phyloP scores from a whole-genome alignment of 139 green algal genomes.

The Picochlorum costavermella region DNA sequence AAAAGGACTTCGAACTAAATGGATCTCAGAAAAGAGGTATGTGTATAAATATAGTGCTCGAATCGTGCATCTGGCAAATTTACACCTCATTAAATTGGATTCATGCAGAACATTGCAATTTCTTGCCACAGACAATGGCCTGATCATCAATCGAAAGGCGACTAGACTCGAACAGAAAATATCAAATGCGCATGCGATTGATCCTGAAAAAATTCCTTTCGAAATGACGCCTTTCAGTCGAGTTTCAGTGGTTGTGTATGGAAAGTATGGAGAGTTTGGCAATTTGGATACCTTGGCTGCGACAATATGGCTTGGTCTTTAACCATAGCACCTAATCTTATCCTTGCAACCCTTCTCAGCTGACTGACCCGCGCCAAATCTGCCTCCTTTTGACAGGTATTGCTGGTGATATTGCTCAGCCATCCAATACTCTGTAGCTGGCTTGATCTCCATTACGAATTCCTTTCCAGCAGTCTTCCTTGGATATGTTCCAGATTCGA shows the following conservation, averaged over 20 bases:
- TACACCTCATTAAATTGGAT: no score
- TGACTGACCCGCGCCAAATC: conserved; percentile 46
- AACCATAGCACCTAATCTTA: conserved; percentile 58
- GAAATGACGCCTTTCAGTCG: conserved; percentile 24
- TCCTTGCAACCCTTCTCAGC: conserved; percentile 61
- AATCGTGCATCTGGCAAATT: background rate
- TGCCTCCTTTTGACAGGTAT: conserved; percentile 61
- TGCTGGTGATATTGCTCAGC: conserved; percentile 51
- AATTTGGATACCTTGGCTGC: conserved; percentile 2
- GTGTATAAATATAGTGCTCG: background rate
- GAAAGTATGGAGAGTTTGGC: background rate
- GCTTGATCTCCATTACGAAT: conserved; percentile 50
- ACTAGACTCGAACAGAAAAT: conserved; percentile 20
- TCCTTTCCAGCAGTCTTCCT: conserved; percentile 39
- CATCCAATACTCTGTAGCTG: conserved; percentile 41
- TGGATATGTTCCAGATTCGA: conserved; percentile 28
- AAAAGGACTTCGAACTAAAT: background rate
- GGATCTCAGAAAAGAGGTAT: background rate
- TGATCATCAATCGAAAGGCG: background rate
- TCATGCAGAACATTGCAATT: no score
- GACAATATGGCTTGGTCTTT: background rate
- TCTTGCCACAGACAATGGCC: no score
- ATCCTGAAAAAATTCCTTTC: conserved; percentile 23
- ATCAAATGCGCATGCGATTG: conserved; percentile 11
- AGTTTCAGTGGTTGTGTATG: background rate